Evolutionary conservation across 2,329 filamentous ascomycete genomes (phyloP).

Genomic region (Sporothrix protearum): DNA sequence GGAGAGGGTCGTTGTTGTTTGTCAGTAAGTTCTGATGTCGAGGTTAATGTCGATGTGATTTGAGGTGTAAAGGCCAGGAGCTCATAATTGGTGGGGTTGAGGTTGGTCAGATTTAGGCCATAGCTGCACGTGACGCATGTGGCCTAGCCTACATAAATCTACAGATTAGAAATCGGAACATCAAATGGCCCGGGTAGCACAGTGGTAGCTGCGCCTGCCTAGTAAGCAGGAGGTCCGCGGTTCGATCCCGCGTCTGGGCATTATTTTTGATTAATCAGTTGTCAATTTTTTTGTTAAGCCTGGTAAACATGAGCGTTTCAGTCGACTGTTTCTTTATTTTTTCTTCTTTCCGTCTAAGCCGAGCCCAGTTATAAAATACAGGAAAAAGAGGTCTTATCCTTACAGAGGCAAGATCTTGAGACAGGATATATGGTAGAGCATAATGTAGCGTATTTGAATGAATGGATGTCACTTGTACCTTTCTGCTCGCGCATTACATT

Average conservation of each 20-base stretch:
- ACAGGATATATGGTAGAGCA: too few species aligned
- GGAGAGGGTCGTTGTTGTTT: background rate
- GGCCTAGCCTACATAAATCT: background rate
- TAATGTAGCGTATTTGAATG: too few species aligned
- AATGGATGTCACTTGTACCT: too few species aligned
- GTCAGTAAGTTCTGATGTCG: background rate
- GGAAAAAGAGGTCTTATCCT: too few species aligned
- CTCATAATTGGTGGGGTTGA: background rate
- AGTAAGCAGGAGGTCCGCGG: constrained; percentile 29
- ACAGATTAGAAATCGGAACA: constrained; percentile 7
- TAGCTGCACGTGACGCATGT: background rate
- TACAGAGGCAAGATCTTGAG: too few species aligned
- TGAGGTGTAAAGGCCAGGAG: background rate
- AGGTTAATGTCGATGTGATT: background rate
- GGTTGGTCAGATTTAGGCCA: background rate
- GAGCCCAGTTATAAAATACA: too few species aligned
- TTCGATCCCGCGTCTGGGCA: constrained; percentile 29
- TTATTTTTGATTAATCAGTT: background rate
- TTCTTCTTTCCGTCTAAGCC: too few species aligned
- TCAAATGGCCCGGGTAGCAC: constrained; percentile 26
- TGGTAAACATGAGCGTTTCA: too few species aligned
- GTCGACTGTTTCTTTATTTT: too few species aligned
- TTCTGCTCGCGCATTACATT: too few species aligned
- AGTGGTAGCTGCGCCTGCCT: constrained; percentile 28
- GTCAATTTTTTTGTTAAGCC: constrained; percentile 1